Evolutionary conservation across 139 green algal genomes (phyloP).

Genomic region (Tetradesmus lagerheimii): DNA sequence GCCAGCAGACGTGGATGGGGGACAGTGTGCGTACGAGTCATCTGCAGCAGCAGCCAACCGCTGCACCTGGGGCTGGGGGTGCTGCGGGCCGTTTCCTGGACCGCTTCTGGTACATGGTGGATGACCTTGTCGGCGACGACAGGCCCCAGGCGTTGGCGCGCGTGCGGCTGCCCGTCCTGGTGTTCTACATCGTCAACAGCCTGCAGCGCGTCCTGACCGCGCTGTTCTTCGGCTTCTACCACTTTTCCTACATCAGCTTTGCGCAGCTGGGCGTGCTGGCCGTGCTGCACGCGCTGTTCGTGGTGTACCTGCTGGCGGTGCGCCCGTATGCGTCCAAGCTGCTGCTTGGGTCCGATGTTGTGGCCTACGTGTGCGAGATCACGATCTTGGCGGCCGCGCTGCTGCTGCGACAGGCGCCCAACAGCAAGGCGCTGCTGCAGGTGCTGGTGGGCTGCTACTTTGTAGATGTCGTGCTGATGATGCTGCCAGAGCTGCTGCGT

Average conservation of each 20-base stretch:
- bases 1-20: neutral
- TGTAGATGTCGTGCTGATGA: slow-evolving; percentile 26
- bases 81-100: slow-evolving; percentile 14
- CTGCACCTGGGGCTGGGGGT: neutral
- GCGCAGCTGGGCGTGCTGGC: neutral
- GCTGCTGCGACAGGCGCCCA: neutral
- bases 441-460: slow-evolving; percentile 32
- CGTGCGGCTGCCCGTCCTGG: neutral
- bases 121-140: slow-evolving; percentile 37
- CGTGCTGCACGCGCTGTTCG: neutral
- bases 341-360: slow-evolving; percentile 15
- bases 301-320: slow-evolving; percentile 9
- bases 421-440: neutral
- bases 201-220: slow-evolving; percentile 12
- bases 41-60: neutral
- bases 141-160: neutral
- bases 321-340: slow-evolving; percentile 22
- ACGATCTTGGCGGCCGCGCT: slow-evolving; percentile 5
- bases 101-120: slow-evolving; percentile 21
- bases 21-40: neutral
- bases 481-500: slow-evolving; percentile 25
- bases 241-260: slow-evolving; percentile 16
- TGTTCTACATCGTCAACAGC: slow-evolving; percentile 14
- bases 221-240: slow-evolving; percentile 32
- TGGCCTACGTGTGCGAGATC: slow-evolving; percentile 27